Evolutionary conservation across 371 early-diverging fungal genomes (phyloP).

Genomic region (Mortierella sp.): DNA sequence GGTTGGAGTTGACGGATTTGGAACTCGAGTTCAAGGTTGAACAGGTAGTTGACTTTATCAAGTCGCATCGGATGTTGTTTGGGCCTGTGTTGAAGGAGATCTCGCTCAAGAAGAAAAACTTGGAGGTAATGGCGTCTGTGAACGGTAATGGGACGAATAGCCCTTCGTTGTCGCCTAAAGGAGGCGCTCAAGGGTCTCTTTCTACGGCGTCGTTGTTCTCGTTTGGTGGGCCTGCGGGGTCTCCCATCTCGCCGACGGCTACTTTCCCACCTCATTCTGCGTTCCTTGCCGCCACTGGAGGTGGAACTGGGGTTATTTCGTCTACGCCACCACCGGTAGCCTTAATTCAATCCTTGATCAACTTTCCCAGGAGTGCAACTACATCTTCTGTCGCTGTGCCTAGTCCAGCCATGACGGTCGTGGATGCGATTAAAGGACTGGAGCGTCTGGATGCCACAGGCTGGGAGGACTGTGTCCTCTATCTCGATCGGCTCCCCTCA

Average conservation of each 20-base stretch:
- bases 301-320: neutral
- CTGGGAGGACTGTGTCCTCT: constrained; percentile 36
- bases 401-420: constrained; percentile 8
- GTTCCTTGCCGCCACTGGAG: neutral
- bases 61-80: constrained; percentile 46
- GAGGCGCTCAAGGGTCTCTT: neutral
- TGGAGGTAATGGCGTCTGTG: neutral
- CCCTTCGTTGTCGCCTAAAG: neutral
- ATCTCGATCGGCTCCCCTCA: constrained; percentile 21
- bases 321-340: neutral
- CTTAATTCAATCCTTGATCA: neutral
- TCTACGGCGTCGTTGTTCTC: constrained; percentile 3
- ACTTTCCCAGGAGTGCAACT: neutral
- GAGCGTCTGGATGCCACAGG: constrained; percentile 31
- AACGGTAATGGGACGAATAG: neutral
- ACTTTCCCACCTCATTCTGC: neutral
- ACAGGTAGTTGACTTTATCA: constrained; percentile 33
- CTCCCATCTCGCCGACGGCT: neutral
- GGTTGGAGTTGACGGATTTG: constrained; percentile 47
- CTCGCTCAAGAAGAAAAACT: constrained; percentile 2
- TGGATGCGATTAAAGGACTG: constrained; percentile 24
- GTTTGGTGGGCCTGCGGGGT: neutral
- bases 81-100: constrained; percentile 41
- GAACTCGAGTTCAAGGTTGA: constrained; percentile 26
- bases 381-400: neutral